Conservation (phyloP, 257 asterid genomes). For the Solanum neorickii region DNA sequence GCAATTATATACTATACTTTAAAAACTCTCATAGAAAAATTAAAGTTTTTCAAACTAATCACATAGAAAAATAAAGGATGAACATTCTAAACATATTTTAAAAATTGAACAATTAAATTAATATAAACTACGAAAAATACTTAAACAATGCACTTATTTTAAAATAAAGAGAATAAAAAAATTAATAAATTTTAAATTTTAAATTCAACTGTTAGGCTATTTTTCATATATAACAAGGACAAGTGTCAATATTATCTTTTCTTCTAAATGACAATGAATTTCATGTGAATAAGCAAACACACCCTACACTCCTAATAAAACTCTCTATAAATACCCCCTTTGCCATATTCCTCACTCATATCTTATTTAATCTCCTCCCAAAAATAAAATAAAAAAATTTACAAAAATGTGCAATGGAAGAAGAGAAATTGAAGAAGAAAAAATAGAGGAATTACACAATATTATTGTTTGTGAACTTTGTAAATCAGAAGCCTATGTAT, state of each 20-base stretch:
- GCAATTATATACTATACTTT: background rate
- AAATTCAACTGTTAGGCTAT: background rate
- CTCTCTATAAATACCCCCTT: constrained; percentile 4
- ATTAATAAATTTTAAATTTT: background rate
- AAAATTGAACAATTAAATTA: too few species aligned
- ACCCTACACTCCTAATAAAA: background rate
- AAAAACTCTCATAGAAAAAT: background rate
- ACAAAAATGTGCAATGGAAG: constrained; percentile 27
- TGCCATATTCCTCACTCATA: background rate
- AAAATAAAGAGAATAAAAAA: background rate
- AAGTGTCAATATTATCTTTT: constrained; percentile 13
- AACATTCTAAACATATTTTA: too few species aligned
- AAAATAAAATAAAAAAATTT: background rate
- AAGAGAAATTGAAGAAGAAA: constrained; percentile 11
- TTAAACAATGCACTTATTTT: too few species aligned
- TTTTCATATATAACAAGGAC: constrained; percentile 1
- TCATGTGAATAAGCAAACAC: background rate
- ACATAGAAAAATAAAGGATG: too few species aligned
- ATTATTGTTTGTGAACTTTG: constrained; percentile 25
- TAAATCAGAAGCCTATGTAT: constrained; percentile 17
- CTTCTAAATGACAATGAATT: background rate
- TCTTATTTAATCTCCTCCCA: background rate
- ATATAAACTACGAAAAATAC: too few species aligned
- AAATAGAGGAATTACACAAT: background rate
- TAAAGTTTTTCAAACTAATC: too few species aligned